Conservation (phyloP, 2,329 filamentous ascomycete species). For the Arthrobotrys sphaeroides region DNA sequence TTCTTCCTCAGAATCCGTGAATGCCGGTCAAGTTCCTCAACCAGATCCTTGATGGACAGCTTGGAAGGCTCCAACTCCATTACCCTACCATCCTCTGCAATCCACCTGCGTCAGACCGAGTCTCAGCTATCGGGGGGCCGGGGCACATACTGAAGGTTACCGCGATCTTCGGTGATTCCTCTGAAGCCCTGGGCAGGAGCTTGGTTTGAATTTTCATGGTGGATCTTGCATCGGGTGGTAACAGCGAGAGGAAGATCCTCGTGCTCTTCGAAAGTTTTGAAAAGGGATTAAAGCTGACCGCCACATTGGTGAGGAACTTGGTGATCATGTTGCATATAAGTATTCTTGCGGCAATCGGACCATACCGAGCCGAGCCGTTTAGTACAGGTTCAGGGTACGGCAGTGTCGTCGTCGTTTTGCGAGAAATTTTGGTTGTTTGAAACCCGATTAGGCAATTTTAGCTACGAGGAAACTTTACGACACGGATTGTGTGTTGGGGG, state of each 20-base stretch:
- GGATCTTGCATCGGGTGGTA: conserved; percentile 80
- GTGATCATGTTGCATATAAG: conserved; percentile 75
- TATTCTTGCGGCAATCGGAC: conserved; percentile 5
- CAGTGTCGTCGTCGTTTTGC: background rate
- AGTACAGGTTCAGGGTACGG: background rate
- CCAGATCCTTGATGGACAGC: conserved; percentile 83
- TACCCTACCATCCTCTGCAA: conserved; percentile 87
- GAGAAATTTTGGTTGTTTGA: conserved; percentile 8
- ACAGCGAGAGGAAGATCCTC: conserved; percentile 83
- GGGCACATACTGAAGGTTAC: conserved; percentile 81
- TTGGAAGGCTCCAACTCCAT: conserved; percentile 82
- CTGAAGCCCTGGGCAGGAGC: conserved; percentile 75
- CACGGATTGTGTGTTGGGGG: too few relatives aligned
- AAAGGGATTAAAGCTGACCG: conserved; percentile 92
- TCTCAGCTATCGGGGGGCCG: background rate
- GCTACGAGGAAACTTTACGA: background rate
- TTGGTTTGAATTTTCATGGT: conserved; percentile 80
- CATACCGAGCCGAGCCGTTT: conserved; percentile 2
- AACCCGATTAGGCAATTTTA: conserved; percentile 4
- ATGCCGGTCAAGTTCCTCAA: conserved; percentile 89
- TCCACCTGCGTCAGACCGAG: background rate
- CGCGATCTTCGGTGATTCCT: conserved; percentile 73
- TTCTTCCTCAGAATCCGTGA: conserved; percentile 82
- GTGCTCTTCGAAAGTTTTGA: conserved; percentile 79
- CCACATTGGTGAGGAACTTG: conserved; percentile 84